Evolutionary conservation across 352 stramenopile species (phyloP).

Genomic region (Elongisporangium anandrum): DNA sequence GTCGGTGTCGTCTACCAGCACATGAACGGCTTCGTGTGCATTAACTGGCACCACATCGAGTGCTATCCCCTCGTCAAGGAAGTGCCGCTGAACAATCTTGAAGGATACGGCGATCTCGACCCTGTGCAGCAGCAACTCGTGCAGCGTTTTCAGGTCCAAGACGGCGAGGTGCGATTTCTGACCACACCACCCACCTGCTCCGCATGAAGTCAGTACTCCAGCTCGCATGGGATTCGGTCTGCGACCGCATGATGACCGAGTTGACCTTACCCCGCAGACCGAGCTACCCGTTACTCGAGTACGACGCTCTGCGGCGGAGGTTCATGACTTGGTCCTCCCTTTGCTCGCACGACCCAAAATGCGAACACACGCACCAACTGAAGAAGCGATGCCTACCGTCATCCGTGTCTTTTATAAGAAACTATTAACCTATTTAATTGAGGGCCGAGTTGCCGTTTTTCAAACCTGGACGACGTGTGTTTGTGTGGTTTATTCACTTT

Average conservation of each 20-base stretch:
- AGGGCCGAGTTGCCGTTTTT: background rate
- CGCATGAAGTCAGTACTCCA: slow-evolving; percentile 11
- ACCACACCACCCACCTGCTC: slow-evolving; percentile 22
- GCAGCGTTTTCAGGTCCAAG: slow-evolving; percentile 30
- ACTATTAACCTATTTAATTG: background rate
- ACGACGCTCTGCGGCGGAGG: background rate
- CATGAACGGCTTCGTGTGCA: slow-evolving; percentile 78
- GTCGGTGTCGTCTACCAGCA: slow-evolving; percentile 80
- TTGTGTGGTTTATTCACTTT: background rate
- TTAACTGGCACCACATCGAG: slow-evolving; percentile 84
- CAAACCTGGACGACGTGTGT: background rate
- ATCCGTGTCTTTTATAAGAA: background rate
- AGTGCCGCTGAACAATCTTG: slow-evolving; percentile 59
- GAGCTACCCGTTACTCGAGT: too few species aligned
- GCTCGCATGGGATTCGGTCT: background rate
- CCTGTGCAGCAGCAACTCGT: slow-evolving; percentile 53
- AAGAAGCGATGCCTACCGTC: background rate
- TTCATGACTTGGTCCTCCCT: background rate
- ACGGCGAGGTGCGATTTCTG: slow-evolving; percentile 15
- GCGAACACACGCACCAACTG: background rate
- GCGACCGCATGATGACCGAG: background rate
- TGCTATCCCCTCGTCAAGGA: slow-evolving; percentile 58
- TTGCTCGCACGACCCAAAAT: background rate
- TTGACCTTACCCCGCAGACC: too few species aligned
- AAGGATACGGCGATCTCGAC: slow-evolving; percentile 67